These are phyloP conservation scores for Chalciporus sp. DNA, from an alignment of 1,284 basidiomycete species.

Conservation along the genomic window DNA sequence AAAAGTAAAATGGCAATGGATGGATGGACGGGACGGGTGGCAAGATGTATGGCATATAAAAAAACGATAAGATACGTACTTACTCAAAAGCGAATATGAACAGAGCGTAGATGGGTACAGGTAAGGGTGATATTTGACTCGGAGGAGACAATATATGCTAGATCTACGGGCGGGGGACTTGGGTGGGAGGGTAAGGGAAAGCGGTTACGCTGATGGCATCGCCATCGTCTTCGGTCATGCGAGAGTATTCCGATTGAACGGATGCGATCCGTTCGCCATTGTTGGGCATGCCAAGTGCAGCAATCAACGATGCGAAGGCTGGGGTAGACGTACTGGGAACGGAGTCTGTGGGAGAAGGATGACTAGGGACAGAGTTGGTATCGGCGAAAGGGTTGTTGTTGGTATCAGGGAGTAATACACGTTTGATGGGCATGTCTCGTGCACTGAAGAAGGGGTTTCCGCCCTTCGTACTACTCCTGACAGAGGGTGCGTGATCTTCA, in stretches of 20 bases:
- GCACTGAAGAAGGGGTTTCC: conserved; percentile 71
- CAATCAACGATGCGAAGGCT: conserved; percentile 58
- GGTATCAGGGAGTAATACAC: conserved; percentile 33
- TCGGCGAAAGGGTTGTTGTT: conserved; percentile 42
- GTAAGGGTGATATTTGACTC: not conserved
- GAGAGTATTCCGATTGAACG: conserved; percentile 46
- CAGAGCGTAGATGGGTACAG: conserved; percentile 13
- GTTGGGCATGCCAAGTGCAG: conserved; percentile 54
- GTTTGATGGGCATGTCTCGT: conserved; percentile 28
- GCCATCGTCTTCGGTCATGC: conserved; percentile 23
- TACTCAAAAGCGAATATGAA: conserved; percentile 13
- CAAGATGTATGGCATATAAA: conserved; percentile 10
- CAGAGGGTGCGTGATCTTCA: conserved; percentile 32
- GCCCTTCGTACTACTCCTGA: conserved; percentile 38
- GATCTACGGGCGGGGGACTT: conserved; percentile 13
- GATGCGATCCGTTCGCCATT: conserved; percentile 49
- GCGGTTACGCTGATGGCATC: conserved; percentile 30
- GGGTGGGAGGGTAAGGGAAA: conserved; percentile 32
- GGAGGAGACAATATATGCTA: not conserved
- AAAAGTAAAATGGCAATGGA: conserved; percentile 4
- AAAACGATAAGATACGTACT: conserved; percentile 11
- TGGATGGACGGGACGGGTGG: not conserved
- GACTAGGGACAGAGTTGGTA: conserved; percentile 1
- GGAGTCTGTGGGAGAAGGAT: conserved; percentile 29
- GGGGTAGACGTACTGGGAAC: conserved; percentile 11